Conservation (phyloP, 2,329 filamentous ascomycete species). For the Fusarium drepaniforme region DNA sequence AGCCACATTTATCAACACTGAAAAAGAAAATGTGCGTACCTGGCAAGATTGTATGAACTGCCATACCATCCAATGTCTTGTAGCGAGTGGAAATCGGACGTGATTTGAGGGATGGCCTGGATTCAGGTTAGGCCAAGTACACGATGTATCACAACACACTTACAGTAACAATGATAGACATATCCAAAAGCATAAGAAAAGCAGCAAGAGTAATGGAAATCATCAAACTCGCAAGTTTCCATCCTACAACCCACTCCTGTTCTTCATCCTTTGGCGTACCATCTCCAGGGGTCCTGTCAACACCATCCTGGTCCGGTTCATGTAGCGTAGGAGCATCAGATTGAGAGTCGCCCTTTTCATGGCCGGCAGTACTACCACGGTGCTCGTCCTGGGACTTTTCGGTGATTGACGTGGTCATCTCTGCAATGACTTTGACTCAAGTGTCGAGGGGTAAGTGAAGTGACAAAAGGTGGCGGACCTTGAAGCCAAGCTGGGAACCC, state of each 20-base stretch:
- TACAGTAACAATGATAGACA: slow-evolving; percentile 65
- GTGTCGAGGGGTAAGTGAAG: background rate
- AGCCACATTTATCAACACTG: slow-evolving; percentile 43
- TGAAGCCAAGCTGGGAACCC: slow-evolving; percentile 12
- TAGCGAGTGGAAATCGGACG: slow-evolving; percentile 62
- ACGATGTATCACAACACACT: slow-evolving; percentile 12
- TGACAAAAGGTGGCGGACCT: background rate
- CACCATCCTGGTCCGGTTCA: slow-evolving; percentile 23
- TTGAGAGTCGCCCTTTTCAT: slow-evolving; percentile 17
- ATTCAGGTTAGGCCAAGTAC: background rate
- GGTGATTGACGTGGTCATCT: slow-evolving; percentile 6
- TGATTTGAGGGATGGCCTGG: slow-evolving; percentile 63
- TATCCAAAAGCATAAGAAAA: slow-evolving; percentile 64
- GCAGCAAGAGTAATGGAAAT: slow-evolving; percentile 54
- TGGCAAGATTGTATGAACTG: slow-evolving; percentile 61
- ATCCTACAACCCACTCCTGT: slow-evolving; percentile 40
- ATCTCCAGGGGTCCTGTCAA: slow-evolving; percentile 12
- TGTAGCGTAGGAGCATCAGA: slow-evolving; percentile 36
- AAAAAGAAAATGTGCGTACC: slow-evolving; percentile 41
- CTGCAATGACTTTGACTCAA: background rate
- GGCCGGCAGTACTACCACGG: background rate
- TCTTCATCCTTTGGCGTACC: slow-evolving; percentile 18
- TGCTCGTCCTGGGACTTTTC: background rate
- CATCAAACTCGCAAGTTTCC: slow-evolving; percentile 52
- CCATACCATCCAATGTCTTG: slow-evolving; percentile 69